Evolutionary conservation across 495 filamentous ascomycete species (phyloP).

Genomic region (Aspergillus ostianus): DNA sequence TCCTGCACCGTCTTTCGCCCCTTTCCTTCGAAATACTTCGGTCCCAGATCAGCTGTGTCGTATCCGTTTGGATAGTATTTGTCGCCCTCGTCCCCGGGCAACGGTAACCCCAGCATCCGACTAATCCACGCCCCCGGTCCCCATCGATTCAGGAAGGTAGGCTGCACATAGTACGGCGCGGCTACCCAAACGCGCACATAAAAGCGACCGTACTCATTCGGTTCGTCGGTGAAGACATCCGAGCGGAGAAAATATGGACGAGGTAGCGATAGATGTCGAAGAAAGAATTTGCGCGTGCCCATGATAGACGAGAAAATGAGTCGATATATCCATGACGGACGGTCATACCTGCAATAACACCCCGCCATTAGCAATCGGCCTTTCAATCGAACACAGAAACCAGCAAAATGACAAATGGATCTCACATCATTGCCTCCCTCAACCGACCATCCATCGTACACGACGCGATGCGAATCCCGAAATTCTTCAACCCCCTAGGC

Average conservation of each 20-base stretch:
- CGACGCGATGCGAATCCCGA: slow-evolving; percentile 46
- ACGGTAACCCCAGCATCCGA: slow-evolving; percentile 50
- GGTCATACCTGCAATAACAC: slow-evolving; percentile 34
- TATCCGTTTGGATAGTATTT: slow-evolving; percentile 60
- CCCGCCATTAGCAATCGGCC: background rate
- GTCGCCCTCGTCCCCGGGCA: slow-evolving; percentile 58
- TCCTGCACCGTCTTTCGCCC: slow-evolving; percentile 48
- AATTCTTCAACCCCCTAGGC: slow-evolving; percentile 46
- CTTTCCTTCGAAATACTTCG: slow-evolving; percentile 53
- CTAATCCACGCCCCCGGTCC: slow-evolving; percentile 49
- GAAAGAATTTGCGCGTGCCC: slow-evolving; percentile 42
- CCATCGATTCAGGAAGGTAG: slow-evolving; percentile 59
- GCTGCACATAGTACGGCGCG: slow-evolving; percentile 56
- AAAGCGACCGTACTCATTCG: slow-evolving; percentile 52
- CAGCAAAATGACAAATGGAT: background rate
- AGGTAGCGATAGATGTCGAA: slow-evolving; percentile 57
- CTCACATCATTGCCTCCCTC: slow-evolving; percentile 60
- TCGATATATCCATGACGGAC: slow-evolving; percentile 37
- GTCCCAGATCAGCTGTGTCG: slow-evolving; percentile 56
- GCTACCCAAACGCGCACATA: slow-evolving; percentile 44
- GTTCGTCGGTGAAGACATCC: slow-evolving; percentile 41
- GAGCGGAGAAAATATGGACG: slow-evolving; percentile 46
- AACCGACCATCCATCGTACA: slow-evolving; percentile 60
- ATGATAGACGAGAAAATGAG: slow-evolving; percentile 40
- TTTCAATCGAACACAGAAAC: background rate